phyloP scores from a whole-genome alignment of 1,284 basidiomycete genomes.

The Coniophora puteana region DNA sequence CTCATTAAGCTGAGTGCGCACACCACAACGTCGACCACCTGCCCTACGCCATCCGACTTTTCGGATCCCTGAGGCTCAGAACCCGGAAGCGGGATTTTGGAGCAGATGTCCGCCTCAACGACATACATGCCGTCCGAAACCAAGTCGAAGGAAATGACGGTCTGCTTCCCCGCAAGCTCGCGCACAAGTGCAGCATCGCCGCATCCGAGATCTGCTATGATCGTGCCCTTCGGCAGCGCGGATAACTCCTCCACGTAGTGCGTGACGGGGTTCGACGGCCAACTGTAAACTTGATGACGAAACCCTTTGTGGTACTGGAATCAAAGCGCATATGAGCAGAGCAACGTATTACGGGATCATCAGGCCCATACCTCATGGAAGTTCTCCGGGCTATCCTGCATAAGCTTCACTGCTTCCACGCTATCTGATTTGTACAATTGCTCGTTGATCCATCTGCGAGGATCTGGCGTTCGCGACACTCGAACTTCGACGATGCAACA shows the following conservation, averaged over 20 bases:
- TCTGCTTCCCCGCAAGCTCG: slow-evolving; percentile 63
- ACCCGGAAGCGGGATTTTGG: slow-evolving; percentile 77
- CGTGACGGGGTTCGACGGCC: slow-evolving; percentile 88
- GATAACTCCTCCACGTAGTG: slow-evolving; percentile 66
- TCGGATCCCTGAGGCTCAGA: slow-evolving; percentile 50
- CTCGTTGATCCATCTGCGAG: slow-evolving; percentile 81
- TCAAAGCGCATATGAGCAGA: slow-evolving; percentile 9
- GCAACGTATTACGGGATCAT: slow-evolving; percentile 6
- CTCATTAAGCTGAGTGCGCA: slow-evolving; percentile 97
- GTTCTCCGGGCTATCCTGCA: slow-evolving; percentile 73
- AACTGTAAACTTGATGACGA: slow-evolving; percentile 82
- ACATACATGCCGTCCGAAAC: slow-evolving; percentile 73
- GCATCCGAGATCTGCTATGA: slow-evolving; percentile 93
- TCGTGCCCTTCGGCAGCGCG: slow-evolving; percentile 56
- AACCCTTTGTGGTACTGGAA: slow-evolving; percentile 88
- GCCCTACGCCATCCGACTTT: slow-evolving; percentile 48
- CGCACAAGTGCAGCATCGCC: slow-evolving; percentile 91
- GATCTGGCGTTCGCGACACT: slow-evolving; percentile 7
- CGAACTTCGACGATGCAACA: slow-evolving; percentile 5
- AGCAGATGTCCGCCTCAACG: slow-evolving; percentile 77
- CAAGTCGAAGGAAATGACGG: slow-evolving; percentile 79
- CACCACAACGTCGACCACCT: slow-evolving; percentile 87
- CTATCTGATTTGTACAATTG: slow-evolving; percentile 82
- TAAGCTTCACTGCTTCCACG: slow-evolving; percentile 69
- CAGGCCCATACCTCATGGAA: slow-evolving; percentile 73